Conservation (phyloP, 2,329 filamentous ascomycete genomes). For the Fusarium kyushuense region DNA sequence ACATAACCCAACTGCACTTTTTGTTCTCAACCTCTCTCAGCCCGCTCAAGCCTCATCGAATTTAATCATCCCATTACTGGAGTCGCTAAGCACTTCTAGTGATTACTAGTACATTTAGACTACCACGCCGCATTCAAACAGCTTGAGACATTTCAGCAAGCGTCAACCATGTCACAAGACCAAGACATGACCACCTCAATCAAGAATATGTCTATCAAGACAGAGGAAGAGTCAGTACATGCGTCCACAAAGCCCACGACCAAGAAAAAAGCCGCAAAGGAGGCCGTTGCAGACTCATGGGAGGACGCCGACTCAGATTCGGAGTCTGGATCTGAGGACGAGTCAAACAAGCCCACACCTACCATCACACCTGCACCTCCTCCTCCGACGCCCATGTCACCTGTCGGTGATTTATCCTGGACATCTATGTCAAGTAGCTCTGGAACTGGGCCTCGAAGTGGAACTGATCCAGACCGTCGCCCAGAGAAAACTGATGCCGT, state of each 20-base stretch:
- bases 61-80: not conserved
- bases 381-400: conserved; percentile 75
- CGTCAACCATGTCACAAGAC: conserved; percentile 39
- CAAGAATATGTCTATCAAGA: conserved; percentile 50
- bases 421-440: conserved; percentile 27
- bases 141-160: not conserved
- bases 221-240: conserved; percentile 34
- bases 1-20: conserved; percentile 12
- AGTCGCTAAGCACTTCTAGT: not conserved
- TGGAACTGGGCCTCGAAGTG: conserved; percentile 1
- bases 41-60: not conserved
- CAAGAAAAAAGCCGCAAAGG: conserved; percentile 47
- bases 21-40: not conserved
- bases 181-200: conserved; percentile 49
- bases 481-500: conserved; percentile 96
- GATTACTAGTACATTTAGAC: not conserved
- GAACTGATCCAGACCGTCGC: conserved; percentile 53
- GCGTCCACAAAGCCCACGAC: conserved; percentile 43
- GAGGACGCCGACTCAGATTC: conserved; percentile 70
- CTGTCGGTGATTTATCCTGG: conserved; percentile 50
- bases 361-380: conserved; percentile 61
- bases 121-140: not conserved
- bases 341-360: conserved; percentile 54
- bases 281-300: conserved; percentile 59
- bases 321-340: conserved; percentile 52